A percentile compares a stretch with the other conserved stretches of the same genome.
Evolutionary conservation across 768 basidiomycete genomes (phyloP).

Genomic region (Amanita thiersii): DNA sequence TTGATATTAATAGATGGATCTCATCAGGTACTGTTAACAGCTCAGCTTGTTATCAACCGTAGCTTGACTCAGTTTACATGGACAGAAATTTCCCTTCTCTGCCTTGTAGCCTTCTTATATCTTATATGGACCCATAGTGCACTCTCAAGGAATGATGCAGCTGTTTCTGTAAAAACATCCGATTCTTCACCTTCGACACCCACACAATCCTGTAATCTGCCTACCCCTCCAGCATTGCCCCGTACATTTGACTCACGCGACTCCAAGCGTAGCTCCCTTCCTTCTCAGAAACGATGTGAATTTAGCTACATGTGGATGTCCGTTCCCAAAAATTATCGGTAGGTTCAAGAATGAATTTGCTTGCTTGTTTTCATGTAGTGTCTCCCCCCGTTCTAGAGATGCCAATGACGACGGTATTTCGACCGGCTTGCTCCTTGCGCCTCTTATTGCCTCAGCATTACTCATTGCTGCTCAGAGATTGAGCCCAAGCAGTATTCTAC

Average conservation of each 20-base stretch:
- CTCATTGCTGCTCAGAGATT: slow-evolving; percentile 36
- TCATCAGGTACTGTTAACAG: slow-evolving; percentile 34
- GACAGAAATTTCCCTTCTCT: slow-evolving; percentile 52
- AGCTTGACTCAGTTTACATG: slow-evolving; percentile 7
- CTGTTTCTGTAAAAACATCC: neutral
- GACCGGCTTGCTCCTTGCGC: slow-evolving; percentile 78
- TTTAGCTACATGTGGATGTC: slow-evolving; percentile 86
- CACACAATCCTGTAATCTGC: slow-evolving; percentile 11
- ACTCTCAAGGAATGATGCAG: slow-evolving; percentile 20
- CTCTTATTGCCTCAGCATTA: slow-evolving; percentile 67
- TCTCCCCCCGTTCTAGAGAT: slow-evolving; percentile 37
- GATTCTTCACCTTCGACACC: slow-evolving; percentile 11
- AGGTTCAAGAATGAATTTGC: slow-evolving; percentile 12
- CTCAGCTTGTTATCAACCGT: neutral
- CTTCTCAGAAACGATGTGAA: slow-evolving; percentile 33
- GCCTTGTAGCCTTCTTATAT: slow-evolving; percentile 49
- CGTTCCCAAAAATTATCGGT: slow-evolving; percentile 84
- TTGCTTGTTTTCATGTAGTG: neutral
- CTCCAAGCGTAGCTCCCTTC: slow-evolving; percentile 25
- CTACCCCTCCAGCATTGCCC: slow-evolving; percentile 31
- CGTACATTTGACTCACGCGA: slow-evolving; percentile 32
- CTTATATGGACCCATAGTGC: slow-evolving; percentile 53
- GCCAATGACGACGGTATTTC: slow-evolving; percentile 80
- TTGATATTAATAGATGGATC: slow-evolving; percentile 33
- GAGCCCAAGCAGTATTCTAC: slow-evolving; percentile 28